Evolutionary conservation across 257 asterid genomes (phyloP).

Genomic region (Knoxia roxburghii): DNA sequence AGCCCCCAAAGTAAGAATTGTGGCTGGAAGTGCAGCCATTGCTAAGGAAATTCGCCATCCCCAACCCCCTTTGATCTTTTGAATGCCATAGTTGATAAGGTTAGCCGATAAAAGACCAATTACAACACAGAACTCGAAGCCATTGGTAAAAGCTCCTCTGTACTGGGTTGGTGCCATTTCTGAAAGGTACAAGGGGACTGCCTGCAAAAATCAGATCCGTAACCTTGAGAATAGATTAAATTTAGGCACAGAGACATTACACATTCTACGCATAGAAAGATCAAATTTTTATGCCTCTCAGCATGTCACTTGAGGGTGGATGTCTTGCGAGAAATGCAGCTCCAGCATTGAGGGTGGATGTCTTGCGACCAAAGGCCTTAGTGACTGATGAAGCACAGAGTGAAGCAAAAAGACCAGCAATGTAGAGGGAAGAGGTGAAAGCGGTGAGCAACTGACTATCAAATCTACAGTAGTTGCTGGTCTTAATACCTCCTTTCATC

Average conservation of each 20-base stretch:
- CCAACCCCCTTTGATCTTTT: constrained; percentile 48
- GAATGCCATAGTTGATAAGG: constrained; percentile 19
- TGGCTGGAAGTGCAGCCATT: constrained; percentile 64
- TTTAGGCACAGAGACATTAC: neutral
- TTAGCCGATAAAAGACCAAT: constrained; percentile 19
- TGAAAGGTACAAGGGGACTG: constrained; percentile 28
- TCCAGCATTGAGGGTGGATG: constrained; percentile 46
- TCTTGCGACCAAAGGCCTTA: constrained; percentile 39
- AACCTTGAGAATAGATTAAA: neutral
- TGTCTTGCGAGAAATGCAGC: constrained; percentile 34
- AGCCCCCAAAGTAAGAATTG: constrained; percentile 46
- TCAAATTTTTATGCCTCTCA: constrained; percentile 7
- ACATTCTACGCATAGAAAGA: neutral
- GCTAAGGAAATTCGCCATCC: constrained; percentile 79
- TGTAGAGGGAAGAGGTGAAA: constrained; percentile 50
- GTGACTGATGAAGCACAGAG: constrained; percentile 46
- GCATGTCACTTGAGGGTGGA: no score
- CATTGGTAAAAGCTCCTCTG: constrained; percentile 22
- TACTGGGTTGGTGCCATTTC: constrained; percentile 26
- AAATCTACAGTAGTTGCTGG: constrained; percentile 51
- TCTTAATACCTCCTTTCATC: constrained; percentile 25
- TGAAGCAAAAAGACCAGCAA: constrained; percentile 49
- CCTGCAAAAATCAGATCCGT: constrained; percentile 9
- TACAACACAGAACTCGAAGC: constrained; percentile 16
- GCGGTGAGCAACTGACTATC: constrained; percentile 45